Base-by-base conservation (phyloP, 805 yeast genomes). In the Hemisphaericaspora nanyangensis region DNA sequence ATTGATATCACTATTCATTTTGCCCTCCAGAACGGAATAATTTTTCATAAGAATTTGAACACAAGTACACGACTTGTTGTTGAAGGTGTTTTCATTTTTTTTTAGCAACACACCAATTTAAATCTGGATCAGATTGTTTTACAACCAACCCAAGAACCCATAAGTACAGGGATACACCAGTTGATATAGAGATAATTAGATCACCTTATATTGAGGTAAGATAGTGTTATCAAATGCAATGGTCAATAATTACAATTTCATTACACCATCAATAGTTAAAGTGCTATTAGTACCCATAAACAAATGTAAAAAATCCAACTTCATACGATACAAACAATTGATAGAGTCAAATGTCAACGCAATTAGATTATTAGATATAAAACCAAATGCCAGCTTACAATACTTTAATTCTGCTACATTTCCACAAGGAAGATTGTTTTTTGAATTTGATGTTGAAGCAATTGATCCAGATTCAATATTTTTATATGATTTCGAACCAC, bases 401-500 rank as follows among this genome's bases (percentile, higher is more conserved):
- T 52, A 71, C 49, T 89, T 89, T 68, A 85, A 85, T 49, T 96
- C 98, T 1, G 93, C 82, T 52, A 82, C 83, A 0, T 85, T 78
- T 51, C 96, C 97, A 1, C 72, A 74, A 35, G 98, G 98, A 0
- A 63, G 82, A 35, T 60, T 91, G 1, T 57, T 80, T 11, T 85
- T 75, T 52, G 80, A 80, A 40, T 78, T 79, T 46, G 58, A 61
- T 10, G 59, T 73, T 1, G 50, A 74, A 0, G 52, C 63, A 6
- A 65, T 74, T 1, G 82, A 77, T 39, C 70, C 69, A n/a, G 80
- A 77, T 29, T 72, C 83, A 19, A 60, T 80, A 6, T 81, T 84
- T 38, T 65, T 91, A 30, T 86, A 84, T 49, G 98, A 91, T 58
- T 79, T 91, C 46, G 97, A 93, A 61, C 95, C 96, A 1, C 88